These are phyloP conservation scores for Elymus sibiricus DNA, from an alignment of 176 grass and related monocot genomes.

Conservation along the genomic window DNA sequence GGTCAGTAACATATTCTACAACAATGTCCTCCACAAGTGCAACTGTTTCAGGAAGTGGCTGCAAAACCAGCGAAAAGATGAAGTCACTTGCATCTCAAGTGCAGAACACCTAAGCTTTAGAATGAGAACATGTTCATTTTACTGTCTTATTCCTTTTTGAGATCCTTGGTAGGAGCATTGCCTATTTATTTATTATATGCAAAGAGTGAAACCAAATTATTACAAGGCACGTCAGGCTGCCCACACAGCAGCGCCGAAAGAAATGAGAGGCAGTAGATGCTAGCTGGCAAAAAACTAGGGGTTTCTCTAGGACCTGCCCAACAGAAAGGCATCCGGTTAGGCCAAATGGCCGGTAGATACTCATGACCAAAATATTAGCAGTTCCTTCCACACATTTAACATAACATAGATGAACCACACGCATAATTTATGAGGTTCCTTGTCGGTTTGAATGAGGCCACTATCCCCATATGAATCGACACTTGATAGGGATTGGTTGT, in stretches of 20 bases:
- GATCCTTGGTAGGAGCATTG: not conserved
- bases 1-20: constrained; percentile 88
- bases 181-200: not conserved
- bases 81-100: not conserved
- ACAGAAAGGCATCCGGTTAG: not conserved
- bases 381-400: not conserved
- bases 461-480: not conserved
- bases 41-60: constrained; percentile 96
- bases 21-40: constrained; percentile 95
- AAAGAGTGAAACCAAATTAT: not conserved
- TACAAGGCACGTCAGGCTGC: not conserved
- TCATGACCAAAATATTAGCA: not conserved
- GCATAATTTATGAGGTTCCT: too few species aligned
- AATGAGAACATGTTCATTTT: not conserved
- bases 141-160: not conserved
- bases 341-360: not conserved
- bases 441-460: not conserved
- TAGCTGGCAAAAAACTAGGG: not conserved
- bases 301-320: not conserved
- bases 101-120: not conserved
- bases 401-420: not conserved
- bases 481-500: not conserved
- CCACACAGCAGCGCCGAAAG: not conserved
- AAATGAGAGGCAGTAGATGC: not conserved
- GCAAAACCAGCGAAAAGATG: constrained; percentile 34